phyloP scores from a whole-genome alignment of 805 yeast genomes.

The Yamadazyma insecticola region DNA sequence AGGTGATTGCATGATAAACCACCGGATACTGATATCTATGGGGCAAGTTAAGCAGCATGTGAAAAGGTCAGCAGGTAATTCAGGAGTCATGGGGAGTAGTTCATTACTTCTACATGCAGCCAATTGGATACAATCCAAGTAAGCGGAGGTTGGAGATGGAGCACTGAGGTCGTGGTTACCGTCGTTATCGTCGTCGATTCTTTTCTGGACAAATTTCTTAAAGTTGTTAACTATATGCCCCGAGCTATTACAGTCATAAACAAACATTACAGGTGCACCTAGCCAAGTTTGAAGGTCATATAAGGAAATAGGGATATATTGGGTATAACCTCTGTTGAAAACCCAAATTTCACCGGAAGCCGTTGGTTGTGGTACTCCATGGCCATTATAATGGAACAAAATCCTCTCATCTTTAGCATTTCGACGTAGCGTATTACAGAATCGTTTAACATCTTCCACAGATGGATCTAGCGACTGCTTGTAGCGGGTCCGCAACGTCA shows the following conservation, averaged over 20 bases:
- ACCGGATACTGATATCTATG: constrained; percentile 85
- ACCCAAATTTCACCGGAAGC: constrained; percentile 98
- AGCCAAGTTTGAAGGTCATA: constrained; percentile 95
- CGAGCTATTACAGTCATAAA: constrained; percentile 91
- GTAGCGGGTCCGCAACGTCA: constrained; percentile 81
- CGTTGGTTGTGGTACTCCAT: constrained; percentile 97
- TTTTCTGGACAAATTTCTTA: constrained; percentile 81
- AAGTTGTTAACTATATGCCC: constrained; percentile 90
- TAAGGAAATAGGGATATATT: constrained; percentile 93
- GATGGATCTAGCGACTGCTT: constrained; percentile 92
- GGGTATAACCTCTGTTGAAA: constrained; percentile 94
- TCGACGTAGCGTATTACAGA: constrained; percentile 82
- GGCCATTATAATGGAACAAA: constrained; percentile 93
- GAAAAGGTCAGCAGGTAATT: constrained; percentile 91
- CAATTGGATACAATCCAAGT: constrained; percentile 82
- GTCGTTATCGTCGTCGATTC: constrained; percentile 81
- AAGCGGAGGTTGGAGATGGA: constrained; percentile 63
- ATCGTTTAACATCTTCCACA: constrained; percentile 90
- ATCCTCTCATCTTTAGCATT: constrained; percentile 92
- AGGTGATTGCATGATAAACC: constrained; percentile 86
- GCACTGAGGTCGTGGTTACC: constrained; percentile 47
- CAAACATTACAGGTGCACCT: constrained; percentile 95
- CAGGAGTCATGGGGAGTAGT: constrained; percentile 86
- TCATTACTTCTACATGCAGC: constrained; percentile 92
- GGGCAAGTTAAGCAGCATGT: constrained; percentile 96